Evolutionary conservation across 2,329 filamentous ascomycete genomes (phyloP).

Genomic region (Neodidymelliopsis sp.): DNA sequence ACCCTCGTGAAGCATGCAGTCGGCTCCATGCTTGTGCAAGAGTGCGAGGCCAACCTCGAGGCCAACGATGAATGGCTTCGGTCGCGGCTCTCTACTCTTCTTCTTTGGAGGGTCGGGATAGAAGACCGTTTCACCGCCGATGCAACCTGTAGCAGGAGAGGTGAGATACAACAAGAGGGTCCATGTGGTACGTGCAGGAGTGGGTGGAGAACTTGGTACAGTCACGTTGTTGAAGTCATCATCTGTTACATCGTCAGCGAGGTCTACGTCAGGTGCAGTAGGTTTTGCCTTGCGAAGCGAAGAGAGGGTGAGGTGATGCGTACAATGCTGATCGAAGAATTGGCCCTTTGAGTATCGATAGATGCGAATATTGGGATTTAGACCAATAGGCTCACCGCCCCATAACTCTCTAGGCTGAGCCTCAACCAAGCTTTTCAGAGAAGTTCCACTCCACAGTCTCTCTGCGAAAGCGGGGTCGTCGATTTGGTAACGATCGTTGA

Average conservation of each 20-base stretch:
- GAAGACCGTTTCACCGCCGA: conserved; percentile 90
- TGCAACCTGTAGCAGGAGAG: conserved; percentile 74
- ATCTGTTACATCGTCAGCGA: conserved; percentile 55
- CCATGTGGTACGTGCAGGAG: conserved; percentile 80
- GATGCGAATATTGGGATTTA: conserved; percentile 88
- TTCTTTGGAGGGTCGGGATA: conserved; percentile 68
- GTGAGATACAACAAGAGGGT: conserved; percentile 89
- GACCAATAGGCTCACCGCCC: conserved; percentile 82
- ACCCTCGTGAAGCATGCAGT: conserved; percentile 90
- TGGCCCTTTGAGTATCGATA: conserved; percentile 88
- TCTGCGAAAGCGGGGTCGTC: conserved; percentile 78
- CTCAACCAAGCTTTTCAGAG: conserved; percentile 67
- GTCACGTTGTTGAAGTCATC: conserved; percentile 83
- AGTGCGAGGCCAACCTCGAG: conserved; percentile 86
- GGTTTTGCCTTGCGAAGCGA: neutral
- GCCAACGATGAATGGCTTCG: conserved; percentile 73
- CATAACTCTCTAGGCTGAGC: conserved; percentile 59
- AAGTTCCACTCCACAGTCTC: conserved; percentile 78
- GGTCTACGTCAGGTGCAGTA: neutral
- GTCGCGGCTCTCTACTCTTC: conserved; percentile 48
- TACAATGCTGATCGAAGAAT: conserved; percentile 93
- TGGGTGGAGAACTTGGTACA: conserved; percentile 53
- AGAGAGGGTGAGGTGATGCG: conserved; percentile 37
- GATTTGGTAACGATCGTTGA: conserved; percentile 90
- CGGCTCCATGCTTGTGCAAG: conserved; percentile 86